Base-by-base conservation (phyloP, 441 rosid genomes). In the Gossypium davidsonii region DNA sequence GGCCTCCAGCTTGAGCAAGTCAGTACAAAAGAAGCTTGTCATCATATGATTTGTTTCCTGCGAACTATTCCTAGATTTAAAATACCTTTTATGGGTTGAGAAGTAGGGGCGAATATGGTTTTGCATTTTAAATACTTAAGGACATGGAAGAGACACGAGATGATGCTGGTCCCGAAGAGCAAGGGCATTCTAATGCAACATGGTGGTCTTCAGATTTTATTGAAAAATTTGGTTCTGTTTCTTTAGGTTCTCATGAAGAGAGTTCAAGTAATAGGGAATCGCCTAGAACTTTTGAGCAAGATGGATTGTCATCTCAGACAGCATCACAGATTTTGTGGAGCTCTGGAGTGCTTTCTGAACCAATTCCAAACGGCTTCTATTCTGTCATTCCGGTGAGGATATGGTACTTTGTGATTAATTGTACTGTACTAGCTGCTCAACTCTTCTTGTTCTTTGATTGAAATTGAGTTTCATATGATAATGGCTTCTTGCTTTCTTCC, bases 71-170 rank as follows among this genome's bases (percentile, higher is more conserved):
- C 26, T 59, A 53, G 31, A 76, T 76, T 77, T 71, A 51, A 60
- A 62, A 73, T 70, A 57, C 75, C 81, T 76, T 80, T 80, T 77
- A 83, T 86, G 90, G 92, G 87, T 80, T 84, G 78, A 84, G 85
- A 82, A 79, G 85, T 77, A 66, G 82, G 79, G 82, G 79, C 67
- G 91, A 87, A 87, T 64, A 88, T 91, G 89, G 85, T 83, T 87
- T 73, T 86, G 63, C 82, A 78, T 79, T 61, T 84, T 75, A 88
- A 77, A 77, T 75, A 75, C 77, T 67, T 79, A 74, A 86, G 81
- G 82, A 83, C 67, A 95, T 95, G 98, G 98, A 88, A 84, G 97
- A 93, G 83, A 79, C 85, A 52, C 84, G 87, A 85, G 94, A 91
- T 82, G 92, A 86, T 80, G 77, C 85, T 9, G 91, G 93, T 77